Evolutionary conservation across 768 basidiomycete species (phyloP), one percentile per base, ranked within the genome.

Genomic region (Phlebiopsis gigantea): DNA sequence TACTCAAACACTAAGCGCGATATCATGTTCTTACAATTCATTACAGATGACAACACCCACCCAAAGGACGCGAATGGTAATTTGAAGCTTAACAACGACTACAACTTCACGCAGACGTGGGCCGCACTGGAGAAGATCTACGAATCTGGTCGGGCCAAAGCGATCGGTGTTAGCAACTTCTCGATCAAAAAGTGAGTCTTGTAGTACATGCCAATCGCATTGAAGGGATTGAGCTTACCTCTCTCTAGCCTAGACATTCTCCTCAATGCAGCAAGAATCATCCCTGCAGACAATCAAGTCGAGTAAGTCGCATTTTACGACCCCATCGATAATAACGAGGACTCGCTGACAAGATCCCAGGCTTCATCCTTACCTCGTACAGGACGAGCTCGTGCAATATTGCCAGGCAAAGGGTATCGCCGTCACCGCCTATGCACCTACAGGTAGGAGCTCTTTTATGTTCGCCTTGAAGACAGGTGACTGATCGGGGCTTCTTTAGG

Each of bases 91-190:
- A 67, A 63, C 46, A 22, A 46, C 29, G 70, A 74, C 19, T 51
- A 60, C 24, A 63, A 65, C 22, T 64, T 73, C 60, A 74, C 72
- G 41, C 70, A 82, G 26, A 69, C 74, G 1, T 82, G 80, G 79
- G 74, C 74, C 0, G 72, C 76, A 42, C 70, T 83, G 59, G 81
- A 83, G 66, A 75, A 78, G 48, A 62, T 82, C 12, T 69, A 77
- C 29, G 71, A 70, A 25, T 74, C 72, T 10, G 78, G 78, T 0
- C 77, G 75, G 61, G 78, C 73, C 10, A 75, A 67, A 53, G 76
- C 79, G 1, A 80, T 83, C 57, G 82, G 82, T 0, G 79, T 85
- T 46, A 79, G 79, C 65, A 85, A 85, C 65, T 84, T 83, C 62
- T 80, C 79, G 4, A 69, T 81, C 55, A 80, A 82, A 61, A 82